phyloP scores from a whole-genome alignment of 257 asterid species.

The Nicotiana noctiflora region DNA sequence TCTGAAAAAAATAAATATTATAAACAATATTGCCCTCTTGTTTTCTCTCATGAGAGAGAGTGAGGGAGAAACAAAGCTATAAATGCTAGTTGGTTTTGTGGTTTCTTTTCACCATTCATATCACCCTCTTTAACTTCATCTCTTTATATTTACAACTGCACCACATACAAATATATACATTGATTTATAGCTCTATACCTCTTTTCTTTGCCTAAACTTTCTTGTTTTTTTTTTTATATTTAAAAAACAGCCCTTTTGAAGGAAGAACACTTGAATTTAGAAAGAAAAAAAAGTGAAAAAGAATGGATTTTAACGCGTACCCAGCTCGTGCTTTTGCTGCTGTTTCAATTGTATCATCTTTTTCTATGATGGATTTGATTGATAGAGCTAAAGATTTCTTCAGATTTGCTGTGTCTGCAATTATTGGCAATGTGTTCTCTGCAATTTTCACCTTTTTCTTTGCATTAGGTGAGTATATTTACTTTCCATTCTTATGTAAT shows the following conservation, averaged over 20 bases:
- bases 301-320: constrained; percentile 71
- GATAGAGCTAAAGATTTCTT: constrained; percentile 53
- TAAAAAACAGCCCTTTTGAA: background rate
- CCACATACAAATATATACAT: background rate
- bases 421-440: constrained; percentile 65
- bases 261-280: constrained; percentile 2
- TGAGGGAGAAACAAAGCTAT: background rate
- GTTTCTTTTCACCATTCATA: constrained; percentile 7
- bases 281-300: background rate
- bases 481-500: background rate
- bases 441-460: constrained; percentile 72
- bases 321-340: constrained; percentile 51
- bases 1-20: no score
- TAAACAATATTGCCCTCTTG: no score
- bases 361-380: constrained; percentile 33
- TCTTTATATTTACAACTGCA: background rate
- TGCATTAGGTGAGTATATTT: constrained; percentile 44
- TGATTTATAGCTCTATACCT: background rate
- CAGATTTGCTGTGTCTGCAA: constrained; percentile 48
- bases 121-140: background rate
- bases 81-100: constrained; percentile 2
- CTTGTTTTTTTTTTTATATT: background rate
- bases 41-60: background rate
- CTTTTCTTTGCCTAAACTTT: background rate
- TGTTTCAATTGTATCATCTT: constrained; percentile 38